These are phyloP conservation scores for Blastobotrys persicus DNA, from an alignment of 1,139 yeast species.

Conservation along the genomic window DNA sequence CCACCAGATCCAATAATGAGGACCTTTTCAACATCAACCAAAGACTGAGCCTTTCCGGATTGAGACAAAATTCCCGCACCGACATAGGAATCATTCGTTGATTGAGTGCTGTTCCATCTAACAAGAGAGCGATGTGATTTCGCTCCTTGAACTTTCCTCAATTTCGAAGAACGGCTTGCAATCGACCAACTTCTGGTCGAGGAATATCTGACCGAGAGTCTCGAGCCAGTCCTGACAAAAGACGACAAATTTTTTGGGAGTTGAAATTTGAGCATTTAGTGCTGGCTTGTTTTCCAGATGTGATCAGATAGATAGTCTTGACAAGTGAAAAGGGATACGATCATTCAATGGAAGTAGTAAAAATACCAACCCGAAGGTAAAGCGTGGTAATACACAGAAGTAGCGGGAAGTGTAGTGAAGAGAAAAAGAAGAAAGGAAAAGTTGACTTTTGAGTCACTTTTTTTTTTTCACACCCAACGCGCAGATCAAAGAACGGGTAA, in stretches of 20 bases:
- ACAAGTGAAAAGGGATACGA: slow-evolving; percentile 10
- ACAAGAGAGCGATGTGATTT: background rate
- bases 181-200: slow-evolving; percentile 8
- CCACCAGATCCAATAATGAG: slow-evolving; percentile 98
- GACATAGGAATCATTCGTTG: slow-evolving; percentile 38
- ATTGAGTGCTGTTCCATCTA: slow-evolving; percentile 6
- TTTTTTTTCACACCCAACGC: slow-evolving; percentile 5
- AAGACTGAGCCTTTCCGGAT: slow-evolving; percentile 48
- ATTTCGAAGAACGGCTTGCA: background rate
- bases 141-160: background rate
- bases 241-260: slow-evolving; percentile 5
- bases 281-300: slow-evolving; percentile 11
- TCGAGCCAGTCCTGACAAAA: slow-evolving; percentile 9
- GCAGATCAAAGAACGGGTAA: slow-evolving; percentile 7
- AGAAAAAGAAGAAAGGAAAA: slow-evolving; percentile 7
- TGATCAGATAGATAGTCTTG: slow-evolving; percentile 9
- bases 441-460: slow-evolving; percentile 4
- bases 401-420: background rate
- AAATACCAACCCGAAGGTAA: background rate
- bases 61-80: slow-evolving; percentile 56
- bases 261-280: slow-evolving; percentile 8
- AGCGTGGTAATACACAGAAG: background rate
- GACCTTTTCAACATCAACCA: slow-evolving; percentile 86
- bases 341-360: slow-evolving; percentile 8
- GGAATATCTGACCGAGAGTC: slow-evolving; percentile 13